Evolutionary conservation across 345 rosid species (phyloP).

Genomic region (Lepidium aucheri): DNA sequence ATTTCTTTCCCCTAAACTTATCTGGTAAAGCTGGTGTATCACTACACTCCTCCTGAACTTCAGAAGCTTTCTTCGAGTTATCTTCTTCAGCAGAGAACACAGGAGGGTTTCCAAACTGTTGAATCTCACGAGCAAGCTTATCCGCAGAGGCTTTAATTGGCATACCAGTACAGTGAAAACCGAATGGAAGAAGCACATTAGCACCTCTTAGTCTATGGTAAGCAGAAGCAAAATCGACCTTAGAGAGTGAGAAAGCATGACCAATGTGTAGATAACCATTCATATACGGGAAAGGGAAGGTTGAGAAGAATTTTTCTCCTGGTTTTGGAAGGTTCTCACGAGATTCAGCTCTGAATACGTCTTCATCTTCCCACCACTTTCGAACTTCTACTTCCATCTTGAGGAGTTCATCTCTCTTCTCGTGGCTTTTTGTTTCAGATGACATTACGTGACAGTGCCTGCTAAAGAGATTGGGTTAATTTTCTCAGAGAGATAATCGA

Average conservation of each 20-base stretch:
- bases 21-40: conserved; percentile 31
- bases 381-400: conserved; percentile 48
- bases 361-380: conserved; percentile 64
- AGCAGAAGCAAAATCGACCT: conserved; percentile 86
- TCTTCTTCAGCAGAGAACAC: conserved; percentile 36
- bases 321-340: conserved; percentile 35
- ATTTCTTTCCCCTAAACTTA: conserved; percentile 76
- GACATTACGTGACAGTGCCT: conserved; percentile 54
- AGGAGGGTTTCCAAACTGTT: conserved; percentile 72
- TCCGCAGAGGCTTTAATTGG: conserved; percentile 96
- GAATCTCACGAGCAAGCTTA: conserved; percentile 68
- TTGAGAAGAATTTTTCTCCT: conserved; percentile 71
- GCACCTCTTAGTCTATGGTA: conserved; percentile 77
- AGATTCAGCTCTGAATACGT: conserved; percentile 60
- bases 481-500: neutral
- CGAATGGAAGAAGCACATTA: conserved; percentile 82
- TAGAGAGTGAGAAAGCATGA: conserved; percentile 73
- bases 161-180: conserved; percentile 94
- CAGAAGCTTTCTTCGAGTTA: conserved; percentile 10
- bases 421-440: conserved; percentile 55
- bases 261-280: conserved; percentile 75
- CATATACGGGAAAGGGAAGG: conserved; percentile 80
- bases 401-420: conserved; percentile 62
- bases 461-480: neutral
- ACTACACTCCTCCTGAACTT: conserved; percentile 30